Percentiles rank a stretch among this genome's conserved stretches.
phyloP scores from a whole-genome alignment of 164 flowering plant genomes.

The Echeveria elegans region DNA sequence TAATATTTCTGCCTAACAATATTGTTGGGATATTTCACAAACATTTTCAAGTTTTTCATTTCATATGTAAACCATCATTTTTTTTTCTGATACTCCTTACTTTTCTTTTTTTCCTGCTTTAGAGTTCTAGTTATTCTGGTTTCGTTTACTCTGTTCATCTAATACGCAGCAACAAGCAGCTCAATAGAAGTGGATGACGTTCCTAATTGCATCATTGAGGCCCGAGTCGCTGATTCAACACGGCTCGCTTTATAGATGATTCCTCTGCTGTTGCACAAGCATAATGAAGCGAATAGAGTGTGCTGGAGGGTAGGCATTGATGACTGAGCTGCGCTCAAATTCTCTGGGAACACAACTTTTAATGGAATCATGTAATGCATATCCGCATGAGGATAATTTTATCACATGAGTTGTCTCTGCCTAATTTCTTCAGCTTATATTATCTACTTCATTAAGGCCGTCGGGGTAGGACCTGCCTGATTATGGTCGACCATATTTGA shows the following conservation, averaged over 20 bases:
- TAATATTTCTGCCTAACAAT: neutral
- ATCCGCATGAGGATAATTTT: neutral
- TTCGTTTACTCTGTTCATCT: neutral
- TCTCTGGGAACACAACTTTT: neutral
- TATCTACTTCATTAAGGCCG: no score
- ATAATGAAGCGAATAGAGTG: neutral
- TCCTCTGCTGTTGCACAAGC: neutral
- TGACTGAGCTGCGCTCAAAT: neutral
- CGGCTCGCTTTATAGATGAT: no score
- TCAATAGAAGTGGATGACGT: neutral
- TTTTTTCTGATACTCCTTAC: neutral
- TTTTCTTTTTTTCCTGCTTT: neutral
- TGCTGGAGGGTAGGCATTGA: neutral
- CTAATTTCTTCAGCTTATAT: no score
- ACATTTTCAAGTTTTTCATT: neutral
- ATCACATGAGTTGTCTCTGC: neutral
- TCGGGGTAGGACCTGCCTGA: no score
- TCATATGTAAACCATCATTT: neutral
- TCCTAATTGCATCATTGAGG: neutral
- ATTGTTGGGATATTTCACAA: neutral
- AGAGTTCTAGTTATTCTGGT: neutral
- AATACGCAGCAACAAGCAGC: constrained; percentile 3
- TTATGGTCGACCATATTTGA: no score
- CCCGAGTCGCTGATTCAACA: no score
- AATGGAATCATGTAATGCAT: neutral